Evolutionary conservation across 116 monocot species (phyloP).

Genomic region (Dioscorea cayenensis): DNA sequence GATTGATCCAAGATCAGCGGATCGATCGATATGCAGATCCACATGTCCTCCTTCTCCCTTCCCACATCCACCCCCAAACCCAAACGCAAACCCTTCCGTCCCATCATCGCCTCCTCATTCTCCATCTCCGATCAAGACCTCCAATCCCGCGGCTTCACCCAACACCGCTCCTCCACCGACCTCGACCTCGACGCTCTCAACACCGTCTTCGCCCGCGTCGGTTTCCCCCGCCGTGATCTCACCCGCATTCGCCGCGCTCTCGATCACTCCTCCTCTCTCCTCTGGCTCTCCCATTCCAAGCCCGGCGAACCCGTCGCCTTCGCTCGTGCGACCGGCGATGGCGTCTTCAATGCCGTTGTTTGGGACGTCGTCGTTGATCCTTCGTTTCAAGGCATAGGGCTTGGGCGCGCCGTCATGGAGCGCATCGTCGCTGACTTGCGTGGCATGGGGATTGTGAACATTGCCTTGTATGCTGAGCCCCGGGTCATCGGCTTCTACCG

Average conservation of each 20-base stretch:
- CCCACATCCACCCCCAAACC: not conserved
- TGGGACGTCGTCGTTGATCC: constrained; percentile 98
- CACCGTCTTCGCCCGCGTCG: constrained; percentile 68
- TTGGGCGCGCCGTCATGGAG: constrained; percentile 83
- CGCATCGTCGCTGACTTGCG: constrained; percentile 57
- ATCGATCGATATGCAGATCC: not conserved
- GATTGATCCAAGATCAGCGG: not conserved
- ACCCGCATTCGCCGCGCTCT: constrained; percentile 53
- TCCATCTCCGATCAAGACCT: constrained; percentile 67
- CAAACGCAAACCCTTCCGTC: not conserved
- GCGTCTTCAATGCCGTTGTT: constrained; percentile 94
- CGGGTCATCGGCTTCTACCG: constrained; percentile 83
- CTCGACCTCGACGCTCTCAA: constrained; percentile 64
- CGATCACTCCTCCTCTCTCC: constrained; percentile 40
- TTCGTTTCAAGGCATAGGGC: constrained; percentile 73
- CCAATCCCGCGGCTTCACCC: constrained; percentile 55
- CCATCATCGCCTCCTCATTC: not conserved
- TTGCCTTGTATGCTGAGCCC: constrained; percentile 85
- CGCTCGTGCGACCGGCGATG: constrained; percentile 81
- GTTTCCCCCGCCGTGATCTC: constrained; percentile 85
- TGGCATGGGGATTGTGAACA: constrained; percentile 47
- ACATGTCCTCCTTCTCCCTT: not conserved
- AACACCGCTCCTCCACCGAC: constrained; percentile 40
- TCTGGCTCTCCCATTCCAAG: constrained; percentile 43
- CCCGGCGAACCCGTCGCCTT: constrained; percentile 54